phyloP scores from a whole-genome alignment of 768 basidiomycete species.

The Phanerochaete carnosa region DNA sequence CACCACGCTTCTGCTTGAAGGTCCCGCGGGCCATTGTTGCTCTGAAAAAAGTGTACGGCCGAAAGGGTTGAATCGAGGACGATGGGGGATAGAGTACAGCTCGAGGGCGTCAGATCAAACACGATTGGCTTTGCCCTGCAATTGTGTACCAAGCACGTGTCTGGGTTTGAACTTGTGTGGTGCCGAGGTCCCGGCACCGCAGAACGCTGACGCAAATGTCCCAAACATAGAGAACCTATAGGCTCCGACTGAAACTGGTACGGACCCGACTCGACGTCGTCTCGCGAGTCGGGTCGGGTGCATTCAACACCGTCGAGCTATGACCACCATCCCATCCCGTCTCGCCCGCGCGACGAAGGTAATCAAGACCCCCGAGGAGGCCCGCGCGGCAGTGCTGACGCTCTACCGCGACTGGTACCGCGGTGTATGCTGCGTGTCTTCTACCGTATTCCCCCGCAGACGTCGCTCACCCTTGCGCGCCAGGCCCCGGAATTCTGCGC shows the following conservation, averaged over 20 bases:
- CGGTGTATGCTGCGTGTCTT: slow-evolving; percentile 52
- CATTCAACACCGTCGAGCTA: slow-evolving; percentile 20
- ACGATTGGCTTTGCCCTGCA: not conserved
- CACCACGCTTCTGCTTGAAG: slow-evolving; percentile 85
- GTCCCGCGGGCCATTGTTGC: slow-evolving; percentile 49
- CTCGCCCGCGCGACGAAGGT: slow-evolving; percentile 68
- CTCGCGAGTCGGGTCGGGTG: not conserved
- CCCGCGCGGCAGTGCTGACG: slow-evolving; percentile 63
- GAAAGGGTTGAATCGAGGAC: not conserved
- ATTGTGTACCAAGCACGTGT: not conserved
- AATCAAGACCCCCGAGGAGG: slow-evolving; percentile 56
- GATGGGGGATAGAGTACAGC: not conserved
- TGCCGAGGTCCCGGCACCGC: not conserved
- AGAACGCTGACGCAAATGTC: not conserved
- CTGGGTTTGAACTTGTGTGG: not conserved
- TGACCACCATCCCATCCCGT: slow-evolving; percentile 88
- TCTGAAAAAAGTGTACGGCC: not conserved
- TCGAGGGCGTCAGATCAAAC: not conserved
- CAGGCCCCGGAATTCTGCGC: slow-evolving; percentile 90
- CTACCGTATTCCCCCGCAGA: not conserved
- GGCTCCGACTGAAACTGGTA: not conserved
- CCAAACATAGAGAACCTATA: not conserved
- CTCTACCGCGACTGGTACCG: slow-evolving; percentile 96
- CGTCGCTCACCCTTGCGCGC: not conserved
- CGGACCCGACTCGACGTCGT: slow-evolving; percentile 1